These are phyloP conservation scores for Aplosporella prunicola DNA, from an alignment of 2,329 filamentous ascomycete species.

Conservation along the genomic window DNA sequence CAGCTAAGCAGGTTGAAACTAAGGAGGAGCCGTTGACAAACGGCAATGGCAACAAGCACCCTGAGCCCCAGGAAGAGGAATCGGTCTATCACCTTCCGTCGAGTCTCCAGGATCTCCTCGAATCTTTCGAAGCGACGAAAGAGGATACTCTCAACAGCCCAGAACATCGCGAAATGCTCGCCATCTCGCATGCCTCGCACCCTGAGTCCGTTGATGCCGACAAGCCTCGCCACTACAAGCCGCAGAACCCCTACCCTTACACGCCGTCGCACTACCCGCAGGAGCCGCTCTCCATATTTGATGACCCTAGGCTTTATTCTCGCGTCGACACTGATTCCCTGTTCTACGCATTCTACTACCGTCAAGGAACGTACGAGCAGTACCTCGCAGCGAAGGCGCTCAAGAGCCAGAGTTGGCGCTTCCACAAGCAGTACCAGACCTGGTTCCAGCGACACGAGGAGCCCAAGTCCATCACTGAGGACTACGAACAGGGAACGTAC, in stretches of 20 bases:
- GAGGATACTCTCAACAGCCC: slow-evolving; percentile 53
- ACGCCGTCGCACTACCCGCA: slow-evolving; percentile 81
- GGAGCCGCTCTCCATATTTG: slow-evolving; percentile 83
- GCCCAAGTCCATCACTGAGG: slow-evolving; percentile 96
- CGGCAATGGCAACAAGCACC: slow-evolving; percentile 47
- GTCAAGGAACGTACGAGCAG: slow-evolving; percentile 91
- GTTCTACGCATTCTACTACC: slow-evolving; percentile 99
- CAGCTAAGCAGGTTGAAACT: slow-evolving; percentile 7
- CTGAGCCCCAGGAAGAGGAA: slow-evolving; percentile 52
- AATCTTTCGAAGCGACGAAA: slow-evolving; percentile 80
- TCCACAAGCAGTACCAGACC: slow-evolving; percentile 97
- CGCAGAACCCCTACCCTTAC: slow-evolving; percentile 65
- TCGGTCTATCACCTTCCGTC: slow-evolving; percentile 89
- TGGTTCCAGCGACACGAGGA: slow-evolving; percentile 99
- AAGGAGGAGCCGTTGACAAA: slow-evolving; percentile 36
- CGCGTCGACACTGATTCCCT: slow-evolving; percentile 91
- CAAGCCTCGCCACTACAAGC: slow-evolving; percentile 72
- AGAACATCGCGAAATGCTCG: slow-evolving; percentile 58
- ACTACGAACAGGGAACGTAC: slow-evolving; percentile 98
- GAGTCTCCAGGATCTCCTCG: slow-evolving; percentile 78
- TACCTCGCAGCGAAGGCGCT: slow-evolving; percentile 92
- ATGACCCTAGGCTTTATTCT: slow-evolving; percentile 78
- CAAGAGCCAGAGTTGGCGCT: slow-evolving; percentile 97
- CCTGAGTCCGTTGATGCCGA: slow-evolving; percentile 74
- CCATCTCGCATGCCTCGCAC: slow-evolving; percentile 60